Percentiles rank a stretch among this genome's conserved stretches.
Conservation (phyloP, 352 stramenopile species). For the Aphanomyces astaci region DNA sequence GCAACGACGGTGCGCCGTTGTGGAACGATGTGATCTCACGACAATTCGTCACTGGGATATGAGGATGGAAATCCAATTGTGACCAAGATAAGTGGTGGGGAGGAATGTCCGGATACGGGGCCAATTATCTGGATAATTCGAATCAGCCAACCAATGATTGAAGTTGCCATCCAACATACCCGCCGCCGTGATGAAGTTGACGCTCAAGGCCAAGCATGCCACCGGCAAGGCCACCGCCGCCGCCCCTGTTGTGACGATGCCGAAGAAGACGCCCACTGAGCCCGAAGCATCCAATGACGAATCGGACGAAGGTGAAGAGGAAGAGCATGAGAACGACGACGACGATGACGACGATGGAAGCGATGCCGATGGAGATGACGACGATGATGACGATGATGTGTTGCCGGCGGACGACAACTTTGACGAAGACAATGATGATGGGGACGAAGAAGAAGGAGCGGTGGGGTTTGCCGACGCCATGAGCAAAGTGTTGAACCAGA, state of each 20-base stretch:
- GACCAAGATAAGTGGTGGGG: background rate
- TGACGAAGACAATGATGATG: constrained; percentile 22
- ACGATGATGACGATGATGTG: constrained; percentile 12
- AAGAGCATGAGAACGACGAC: constrained; percentile 23
- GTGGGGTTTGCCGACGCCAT: constrained; percentile 81
- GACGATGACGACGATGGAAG: constrained; percentile 14
- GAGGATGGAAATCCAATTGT: background rate
- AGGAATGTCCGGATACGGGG: background rate
- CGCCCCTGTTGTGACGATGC: background rate
- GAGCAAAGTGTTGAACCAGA: constrained; percentile 79
- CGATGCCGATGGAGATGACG: constrained; percentile 17
- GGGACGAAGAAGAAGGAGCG: constrained; percentile 39
- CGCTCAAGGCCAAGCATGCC: constrained; percentile 16
- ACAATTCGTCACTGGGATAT: constrained; percentile 1
- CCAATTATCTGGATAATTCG: no score
- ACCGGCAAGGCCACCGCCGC: background rate
- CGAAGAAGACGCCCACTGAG: constrained; percentile 24
- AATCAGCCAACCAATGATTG: constrained; percentile 18
- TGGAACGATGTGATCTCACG: constrained; percentile 15
- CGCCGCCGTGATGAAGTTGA: constrained; percentile 21
- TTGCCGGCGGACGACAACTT: constrained; percentile 19
- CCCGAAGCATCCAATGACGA: constrained; percentile 29
- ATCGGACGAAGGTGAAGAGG: constrained; percentile 15
- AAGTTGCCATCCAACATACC: background rate
- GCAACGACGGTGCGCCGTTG: background rate